Conservation (phyloP, 257 asterid species). For the Primulina eburnea region DNA sequence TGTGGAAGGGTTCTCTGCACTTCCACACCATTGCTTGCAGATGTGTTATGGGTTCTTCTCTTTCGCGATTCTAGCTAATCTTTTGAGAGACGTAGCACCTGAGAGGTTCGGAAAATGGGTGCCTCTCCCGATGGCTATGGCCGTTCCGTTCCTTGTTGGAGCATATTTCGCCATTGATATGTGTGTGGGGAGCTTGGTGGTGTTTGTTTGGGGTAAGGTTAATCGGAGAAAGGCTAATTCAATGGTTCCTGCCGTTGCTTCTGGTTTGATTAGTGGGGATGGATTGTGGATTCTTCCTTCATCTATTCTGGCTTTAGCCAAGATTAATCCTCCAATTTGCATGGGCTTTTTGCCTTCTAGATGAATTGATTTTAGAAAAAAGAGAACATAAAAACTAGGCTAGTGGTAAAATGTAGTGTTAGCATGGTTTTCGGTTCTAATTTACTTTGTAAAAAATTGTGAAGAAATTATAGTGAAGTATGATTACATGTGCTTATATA, state of each 20-base stretch:
- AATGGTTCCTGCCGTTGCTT: constrained; percentile 49
- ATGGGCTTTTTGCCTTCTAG: constrained; percentile 35
- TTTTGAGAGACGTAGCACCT: constrained; percentile 31
- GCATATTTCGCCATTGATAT: constrained; percentile 50
- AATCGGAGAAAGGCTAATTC: constrained; percentile 29
- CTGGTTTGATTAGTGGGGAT: constrained; percentile 54
- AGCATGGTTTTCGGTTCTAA: neutral
- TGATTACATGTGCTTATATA: too few relatives aligned
- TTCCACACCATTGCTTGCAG: constrained; percentile 43
- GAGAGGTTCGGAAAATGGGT: constrained; percentile 35
- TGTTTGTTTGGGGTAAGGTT: constrained; percentile 35
- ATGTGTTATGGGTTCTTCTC: constrained; percentile 44
- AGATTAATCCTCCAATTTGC: constrained; percentile 46
- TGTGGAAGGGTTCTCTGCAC: constrained; percentile 51
- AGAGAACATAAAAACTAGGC: neutral
- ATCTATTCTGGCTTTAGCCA: constrained; percentile 42
- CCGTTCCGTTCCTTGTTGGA: constrained; percentile 46
- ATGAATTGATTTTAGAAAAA: neutral
- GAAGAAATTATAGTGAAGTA: neutral
- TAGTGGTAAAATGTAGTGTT: too few relatives aligned
- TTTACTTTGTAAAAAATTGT: neutral
- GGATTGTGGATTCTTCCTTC: constrained; percentile 54
- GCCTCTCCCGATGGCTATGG: constrained; percentile 54
- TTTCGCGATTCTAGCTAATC: constrained; percentile 34
- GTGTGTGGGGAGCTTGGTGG: constrained; percentile 51